phyloP scores from a whole-genome alignment of 805 yeast genomes.

The Saccharomycopsis fermentans region DNA sequence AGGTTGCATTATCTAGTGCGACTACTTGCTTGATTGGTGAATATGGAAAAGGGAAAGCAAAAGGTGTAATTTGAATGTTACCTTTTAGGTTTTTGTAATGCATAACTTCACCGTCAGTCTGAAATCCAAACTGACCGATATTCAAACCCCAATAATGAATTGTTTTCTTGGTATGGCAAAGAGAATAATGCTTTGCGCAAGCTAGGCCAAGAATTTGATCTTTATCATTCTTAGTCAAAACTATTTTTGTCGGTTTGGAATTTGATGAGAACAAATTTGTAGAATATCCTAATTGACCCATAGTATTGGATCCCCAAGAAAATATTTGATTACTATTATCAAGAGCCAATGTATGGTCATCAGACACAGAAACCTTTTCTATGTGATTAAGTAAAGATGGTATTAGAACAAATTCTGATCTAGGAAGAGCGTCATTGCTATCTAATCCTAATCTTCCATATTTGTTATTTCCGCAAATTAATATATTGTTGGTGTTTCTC shows the following conservation, averaged over 20 bases:
- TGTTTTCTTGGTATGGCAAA: slow-evolving; percentile 41
- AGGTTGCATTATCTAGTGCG: slow-evolving; percentile 61
- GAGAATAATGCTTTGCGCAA: slow-evolving; percentile 62
- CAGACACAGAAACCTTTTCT: slow-evolving; percentile 39
- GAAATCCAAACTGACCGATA: slow-evolving; percentile 69
- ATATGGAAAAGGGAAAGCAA: slow-evolving; percentile 33
- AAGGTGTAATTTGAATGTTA: slow-evolving; percentile 30
- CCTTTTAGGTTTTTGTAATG: slow-evolving; percentile 30
- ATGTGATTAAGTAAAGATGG: slow-evolving; percentile 27
- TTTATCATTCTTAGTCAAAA: slow-evolving; percentile 19
- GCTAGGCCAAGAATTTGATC: slow-evolving; percentile 34
- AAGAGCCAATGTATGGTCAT: slow-evolving; percentile 58
- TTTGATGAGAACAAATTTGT: neutral
- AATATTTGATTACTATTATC: slow-evolving; percentile 44
- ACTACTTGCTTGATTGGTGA: slow-evolving; percentile 43
- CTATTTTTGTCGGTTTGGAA: slow-evolving; percentile 19
- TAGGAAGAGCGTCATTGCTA: slow-evolving; percentile 27
- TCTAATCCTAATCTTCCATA: slow-evolving; percentile 66
- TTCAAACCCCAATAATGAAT: slow-evolving; percentile 69
- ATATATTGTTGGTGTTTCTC: slow-evolving; percentile 36
- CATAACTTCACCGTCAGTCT: slow-evolving; percentile 25
- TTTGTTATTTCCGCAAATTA: slow-evolving; percentile 55
- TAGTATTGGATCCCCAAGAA: slow-evolving; percentile 72
- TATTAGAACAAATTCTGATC: slow-evolving; percentile 36
- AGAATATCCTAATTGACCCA: slow-evolving; percentile 55